Evolutionary conservation across 1,284 basidiomycete species (phyloP).

Genomic region (Cryptococcus hybrid): DNA sequence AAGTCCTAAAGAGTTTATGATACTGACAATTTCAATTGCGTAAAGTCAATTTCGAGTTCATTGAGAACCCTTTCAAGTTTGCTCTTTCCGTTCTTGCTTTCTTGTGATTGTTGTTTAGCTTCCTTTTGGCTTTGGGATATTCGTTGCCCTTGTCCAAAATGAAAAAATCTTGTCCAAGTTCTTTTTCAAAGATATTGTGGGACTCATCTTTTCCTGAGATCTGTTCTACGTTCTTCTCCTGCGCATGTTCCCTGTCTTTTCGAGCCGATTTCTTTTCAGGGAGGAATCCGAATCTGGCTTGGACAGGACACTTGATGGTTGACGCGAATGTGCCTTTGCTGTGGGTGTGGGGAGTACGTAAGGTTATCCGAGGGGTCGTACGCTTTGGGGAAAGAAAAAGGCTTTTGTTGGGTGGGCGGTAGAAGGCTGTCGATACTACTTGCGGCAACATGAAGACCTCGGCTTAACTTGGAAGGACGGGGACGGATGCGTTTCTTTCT

Average conservation of each 20-base stretch:
- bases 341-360: slow-evolving; percentile 48
- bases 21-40: slow-evolving; percentile 78
- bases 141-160: too few relatives aligned
- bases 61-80: slow-evolving; percentile 59
- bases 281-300: too few relatives aligned
- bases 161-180: too few relatives aligned
- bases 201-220: too few relatives aligned
- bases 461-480: slow-evolving; percentile 32
- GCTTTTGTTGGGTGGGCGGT: slow-evolving; percentile 18
- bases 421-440: slow-evolving; percentile 17
- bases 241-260: too few relatives aligned
- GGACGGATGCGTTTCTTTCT: too few relatives aligned
- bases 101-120: too few relatives aligned
- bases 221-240: too few relatives aligned
- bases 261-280: too few relatives aligned
- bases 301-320: slow-evolving; percentile 59
- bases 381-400: neutral
- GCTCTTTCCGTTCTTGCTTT: neutral
- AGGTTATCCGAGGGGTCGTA: neutral
- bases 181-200: too few relatives aligned
- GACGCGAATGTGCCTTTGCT: slow-evolving; percentile 61
- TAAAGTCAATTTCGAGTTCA: slow-evolving; percentile 86
- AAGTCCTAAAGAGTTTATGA: neutral
- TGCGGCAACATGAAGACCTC: slow-evolving; percentile 38
- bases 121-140: too few relatives aligned